These are phyloP conservation scores for Asclepias syriaca DNA, from an alignment of 257 asterid species.

Conservation along the genomic window DNA sequence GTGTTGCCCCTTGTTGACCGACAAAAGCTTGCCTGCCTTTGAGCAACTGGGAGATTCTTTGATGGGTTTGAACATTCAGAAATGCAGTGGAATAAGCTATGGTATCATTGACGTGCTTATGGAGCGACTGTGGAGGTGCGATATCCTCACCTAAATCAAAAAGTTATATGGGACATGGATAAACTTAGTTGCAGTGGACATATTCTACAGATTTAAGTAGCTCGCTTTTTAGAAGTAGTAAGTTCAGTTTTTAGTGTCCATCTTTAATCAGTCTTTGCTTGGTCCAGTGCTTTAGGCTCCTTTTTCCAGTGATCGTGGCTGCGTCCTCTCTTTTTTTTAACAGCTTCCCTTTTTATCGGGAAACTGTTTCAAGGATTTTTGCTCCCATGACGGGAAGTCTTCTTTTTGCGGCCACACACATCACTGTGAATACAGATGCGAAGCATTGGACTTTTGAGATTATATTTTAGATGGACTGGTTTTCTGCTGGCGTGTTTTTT, in stretches of 20 bases:
- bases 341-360: conserved; percentile 29
- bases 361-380: conserved; percentile 57
- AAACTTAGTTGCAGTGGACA: conserved; percentile 10
- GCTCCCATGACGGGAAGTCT: conserved; percentile 20
- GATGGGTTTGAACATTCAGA: conserved; percentile 68
- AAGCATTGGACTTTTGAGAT: conserved; percentile 34
- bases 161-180: not conserved
- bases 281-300: conserved; percentile 30
- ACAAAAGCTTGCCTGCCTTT: conserved; percentile 52
- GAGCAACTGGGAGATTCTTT: conserved; percentile 45
- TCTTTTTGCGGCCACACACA: conserved; percentile 29
- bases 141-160: conserved; percentile 50
- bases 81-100: conserved; percentile 52
- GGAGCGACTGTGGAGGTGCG: conserved; percentile 80
- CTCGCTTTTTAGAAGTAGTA: conserved; percentile 27
- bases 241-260: conserved; percentile 36
- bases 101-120: conserved; percentile 38
- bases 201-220: conserved; percentile 20
- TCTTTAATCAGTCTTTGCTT: conserved; percentile 22
- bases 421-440: conserved; percentile 34
- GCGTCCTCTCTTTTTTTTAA: conserved; percentile 35
- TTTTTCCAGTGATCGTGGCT: conserved; percentile 57
- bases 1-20: conserved; percentile 52
- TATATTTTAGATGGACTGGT: conserved; percentile 26
- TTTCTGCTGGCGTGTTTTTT: conserved; percentile 23